Evolutionary conservation across 208 protist species (phyloP), one percentile per base, ranked within the genome.

Genomic region (Wallacemonas sp.): DNA sequence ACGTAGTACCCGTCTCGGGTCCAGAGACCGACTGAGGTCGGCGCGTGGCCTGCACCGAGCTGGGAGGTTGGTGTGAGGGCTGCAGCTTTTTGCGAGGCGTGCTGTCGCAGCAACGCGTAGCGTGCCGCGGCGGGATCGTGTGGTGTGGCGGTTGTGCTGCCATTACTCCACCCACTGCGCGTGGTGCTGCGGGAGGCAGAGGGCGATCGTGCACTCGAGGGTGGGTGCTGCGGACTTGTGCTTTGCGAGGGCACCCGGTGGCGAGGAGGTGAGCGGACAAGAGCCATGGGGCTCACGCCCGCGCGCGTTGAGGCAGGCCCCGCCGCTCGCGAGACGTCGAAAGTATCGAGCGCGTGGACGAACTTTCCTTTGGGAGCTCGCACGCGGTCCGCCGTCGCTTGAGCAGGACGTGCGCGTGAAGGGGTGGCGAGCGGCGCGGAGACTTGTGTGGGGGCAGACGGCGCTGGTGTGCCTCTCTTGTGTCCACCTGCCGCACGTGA

Each of bases 1-100:
- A 87, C 68, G 47, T 78, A 87, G 64, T 87, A 71, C 3, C 80
- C 80, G 51, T 87, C 77, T 2, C 60, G 49, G 17, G 58, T 68
- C 66, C 56, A 87, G n/a, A 87, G 60, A 0, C 80, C 80, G 12
- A 68, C 56, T 5, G 53, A 30, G 17, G 66, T 61, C 11, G 36
- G 3, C 11, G 36, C 38, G 6, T 41, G 36, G 36, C 36, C 36
- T 14, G 36, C 36, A 14, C 36, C 36, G 14, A 6, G 36, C 6
- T 14, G 6, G 36, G 36, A 41, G 6, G 36, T 14, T 41, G 6
- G 36, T 41, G 36, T 14, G 36, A 6, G 36, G 36, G 36, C 36
- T 41, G 36, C 41, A 2, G 38, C 56, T 21, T 34, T 31, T 28
- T 22, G 15, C 12, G 51, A 34, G 28, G 51, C 51, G 31, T 39